Evolutionary conservation across 2,329 filamentous ascomycete genomes (phyloP).

Genomic region (Botryosphaeria agaves): DNA sequence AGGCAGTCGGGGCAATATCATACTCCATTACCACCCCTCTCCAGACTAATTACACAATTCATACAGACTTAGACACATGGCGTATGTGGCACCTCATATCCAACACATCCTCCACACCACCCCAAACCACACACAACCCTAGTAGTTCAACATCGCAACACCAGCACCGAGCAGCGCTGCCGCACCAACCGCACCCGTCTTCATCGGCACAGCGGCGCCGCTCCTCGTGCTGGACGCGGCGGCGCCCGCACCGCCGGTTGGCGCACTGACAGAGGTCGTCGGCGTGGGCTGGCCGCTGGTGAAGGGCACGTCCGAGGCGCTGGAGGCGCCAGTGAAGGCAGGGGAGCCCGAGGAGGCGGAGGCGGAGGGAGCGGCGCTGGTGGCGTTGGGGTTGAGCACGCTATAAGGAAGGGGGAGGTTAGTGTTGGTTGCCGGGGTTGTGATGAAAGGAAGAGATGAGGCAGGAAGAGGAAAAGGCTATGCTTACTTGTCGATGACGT

Average conservation of each 20-base stretch:
- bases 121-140: too few species aligned
- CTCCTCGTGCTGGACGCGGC: slow-evolving; percentile 9
- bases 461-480: not conserved
- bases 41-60: too few species aligned
- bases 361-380: slow-evolving; percentile 24
- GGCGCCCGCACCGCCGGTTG: slow-evolving; percentile 10
- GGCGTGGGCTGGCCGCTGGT: slow-evolving; percentile 34
- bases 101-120: too few species aligned
- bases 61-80: too few species aligned
- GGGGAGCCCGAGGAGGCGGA: slow-evolving; percentile 27
- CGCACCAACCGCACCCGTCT: slow-evolving; percentile 25
- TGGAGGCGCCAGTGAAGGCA: slow-evolving; percentile 36
- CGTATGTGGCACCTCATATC: too few species aligned
- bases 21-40: too few species aligned
- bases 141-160: slow-evolving; percentile 13
- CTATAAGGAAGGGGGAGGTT: slow-evolving; percentile 15
- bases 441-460: too few species aligned
- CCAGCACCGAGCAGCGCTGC: slow-evolving; percentile 30
- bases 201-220: slow-evolving; percentile 13
- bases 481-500: slow-evolving; percentile 37
- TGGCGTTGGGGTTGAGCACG: slow-evolving; percentile 40
- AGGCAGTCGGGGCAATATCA: too few species aligned
- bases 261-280: slow-evolving; percentile 21
- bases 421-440: too few species aligned
- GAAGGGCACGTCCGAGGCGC: slow-evolving; percentile 32